Evolutionary conservation across 179 eudicot species (phyloP), one percentile per base, ranked within the genome.

Genomic region (Beta macrorhiza): DNA sequence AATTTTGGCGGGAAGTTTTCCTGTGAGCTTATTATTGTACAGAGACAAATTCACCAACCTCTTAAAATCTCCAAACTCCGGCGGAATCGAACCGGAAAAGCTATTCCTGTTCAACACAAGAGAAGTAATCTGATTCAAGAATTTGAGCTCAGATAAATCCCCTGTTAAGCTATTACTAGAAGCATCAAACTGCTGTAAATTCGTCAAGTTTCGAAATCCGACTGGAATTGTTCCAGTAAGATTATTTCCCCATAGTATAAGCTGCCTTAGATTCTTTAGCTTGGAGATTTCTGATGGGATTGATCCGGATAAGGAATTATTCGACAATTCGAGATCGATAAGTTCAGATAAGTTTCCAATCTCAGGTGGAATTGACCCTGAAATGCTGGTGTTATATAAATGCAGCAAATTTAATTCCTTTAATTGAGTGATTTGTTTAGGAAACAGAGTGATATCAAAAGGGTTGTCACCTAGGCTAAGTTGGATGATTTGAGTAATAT

Each of bases 401-500:
- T 95, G 93, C 2, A 92, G 73, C 89, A 83, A 79, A 8, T 78
- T 81, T 55, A 92, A 78, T 7, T 64, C 74, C 62, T 72, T 80
- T 4, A 92, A 86, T 22, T 79, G 58, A 4, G 85, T 67, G 22
- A 95, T 42, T 67, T 77, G 78, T 7, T 52, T 68, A 1, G 98
- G 97, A 75, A 95, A 90, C 5, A 81, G 87, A 2, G 93, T 82
- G 1, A 19, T 61, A 2, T 86, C 89, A 22, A 95, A 91, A 1
- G 78, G 82, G 78, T 95, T 95, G 64, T 95, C 97, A 4, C 98
- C 98, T 19, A 95, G 56, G 71, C 97, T 89, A 17, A 95, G 76
- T 0, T 52, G 87, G 2, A 82, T 72, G 17, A 95, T 83, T 8
- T 79, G 78, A 2, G 87, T 83, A 90, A 95, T 86, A n/a, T 84